Evolutionary conservation across 768 basidiomycete genomes (phyloP).

Genomic region (Calocera cornea): DNA sequence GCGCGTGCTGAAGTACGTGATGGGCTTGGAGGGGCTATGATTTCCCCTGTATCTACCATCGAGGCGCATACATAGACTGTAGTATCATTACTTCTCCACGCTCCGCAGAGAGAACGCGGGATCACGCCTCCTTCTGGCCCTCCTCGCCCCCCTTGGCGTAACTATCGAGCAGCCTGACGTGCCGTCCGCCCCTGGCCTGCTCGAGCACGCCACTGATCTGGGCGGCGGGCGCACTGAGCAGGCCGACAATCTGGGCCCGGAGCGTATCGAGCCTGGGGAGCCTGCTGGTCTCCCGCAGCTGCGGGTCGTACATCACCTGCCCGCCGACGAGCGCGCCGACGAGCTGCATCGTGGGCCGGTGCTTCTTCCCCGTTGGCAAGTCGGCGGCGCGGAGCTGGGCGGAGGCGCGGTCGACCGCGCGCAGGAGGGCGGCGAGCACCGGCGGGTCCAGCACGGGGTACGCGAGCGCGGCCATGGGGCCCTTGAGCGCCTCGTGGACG

Average conservation of each 20-base stretch:
- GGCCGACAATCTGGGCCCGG: conserved; percentile 69
- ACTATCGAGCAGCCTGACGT: conserved; percentile 63
- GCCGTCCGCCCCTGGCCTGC: conserved; percentile 51
- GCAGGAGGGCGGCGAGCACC: conserved; percentile 51
- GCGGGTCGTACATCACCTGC: conserved; percentile 45
- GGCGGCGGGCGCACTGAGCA: conserved; percentile 60
- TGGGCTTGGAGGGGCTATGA: not conserved
- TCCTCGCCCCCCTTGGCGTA: conserved; percentile 56
- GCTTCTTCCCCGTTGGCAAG: conserved; percentile 34
- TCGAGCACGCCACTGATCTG: conserved; percentile 59
- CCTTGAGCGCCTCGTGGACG: conserved; percentile 42
- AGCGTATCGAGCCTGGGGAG: conserved; percentile 68
- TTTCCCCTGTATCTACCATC: not conserved
- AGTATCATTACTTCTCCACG: conserved; percentile 2
- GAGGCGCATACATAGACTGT: not conserved
- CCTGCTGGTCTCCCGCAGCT: conserved; percentile 49
- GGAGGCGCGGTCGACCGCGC: conserved; percentile 52
- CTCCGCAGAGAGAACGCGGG: too few relatives aligned
- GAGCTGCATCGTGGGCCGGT: conserved; percentile 32
- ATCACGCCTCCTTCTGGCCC: conserved; percentile 9
- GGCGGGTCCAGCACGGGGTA: conserved; percentile 59
- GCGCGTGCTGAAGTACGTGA: not conserved
- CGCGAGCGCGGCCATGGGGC: conserved; percentile 51
- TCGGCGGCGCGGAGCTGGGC: conserved; percentile 37
- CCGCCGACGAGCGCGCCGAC: conserved; percentile 73